A percentile compares a stretch with the other conserved stretches of the same genome.
These are phyloP conservation scores for Fusarium abutilonis DNA, from an alignment of 2,329 filamentous ascomycete species.

Conservation along the genomic window DNA sequence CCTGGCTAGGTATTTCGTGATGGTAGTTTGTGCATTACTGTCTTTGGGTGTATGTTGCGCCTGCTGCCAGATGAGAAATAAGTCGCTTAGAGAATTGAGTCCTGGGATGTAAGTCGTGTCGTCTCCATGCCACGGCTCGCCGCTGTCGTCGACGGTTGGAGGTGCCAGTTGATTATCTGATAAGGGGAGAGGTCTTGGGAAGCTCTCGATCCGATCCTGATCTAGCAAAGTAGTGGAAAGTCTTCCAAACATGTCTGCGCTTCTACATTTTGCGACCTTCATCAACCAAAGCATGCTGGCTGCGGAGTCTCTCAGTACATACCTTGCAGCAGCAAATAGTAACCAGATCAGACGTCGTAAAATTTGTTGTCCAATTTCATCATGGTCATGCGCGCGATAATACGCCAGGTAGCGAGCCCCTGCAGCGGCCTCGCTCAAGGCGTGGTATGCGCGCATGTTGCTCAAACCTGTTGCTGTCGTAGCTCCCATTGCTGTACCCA, in stretches of 20 bases:
- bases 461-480: slow-evolving; percentile 16
- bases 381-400: slow-evolving; percentile 38
- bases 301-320: neutral
- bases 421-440: slow-evolving; percentile 42
- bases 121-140: slow-evolving; percentile 48
- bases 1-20: slow-evolving; percentile 25
- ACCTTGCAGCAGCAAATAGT: slow-evolving; percentile 47
- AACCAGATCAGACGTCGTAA: slow-evolving; percentile 51
- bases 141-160: neutral
- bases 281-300: neutral
- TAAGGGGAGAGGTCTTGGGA: slow-evolving; percentile 43
- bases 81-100: slow-evolving; percentile 47
- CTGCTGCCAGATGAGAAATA: slow-evolving; percentile 50
- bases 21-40: slow-evolving; percentile 15
- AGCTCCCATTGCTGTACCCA: slow-evolving; percentile 43
- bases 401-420: slow-evolving; percentile 47
- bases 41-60: slow-evolving; percentile 33
- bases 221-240: slow-evolving; percentile 43
- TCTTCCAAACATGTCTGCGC: slow-evolving; percentile 45
- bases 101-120: slow-evolving; percentile 48
- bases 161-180: slow-evolving; percentile 49
- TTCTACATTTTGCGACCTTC: slow-evolving; percentile 28
- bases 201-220: slow-evolving; percentile 32
- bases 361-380: slow-evolving; percentile 46
- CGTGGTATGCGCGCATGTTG: slow-evolving; percentile 38